Base-by-base conservation (phyloP, 768 basidiomycete genomes). In the Grammothele lineata region DNA sequence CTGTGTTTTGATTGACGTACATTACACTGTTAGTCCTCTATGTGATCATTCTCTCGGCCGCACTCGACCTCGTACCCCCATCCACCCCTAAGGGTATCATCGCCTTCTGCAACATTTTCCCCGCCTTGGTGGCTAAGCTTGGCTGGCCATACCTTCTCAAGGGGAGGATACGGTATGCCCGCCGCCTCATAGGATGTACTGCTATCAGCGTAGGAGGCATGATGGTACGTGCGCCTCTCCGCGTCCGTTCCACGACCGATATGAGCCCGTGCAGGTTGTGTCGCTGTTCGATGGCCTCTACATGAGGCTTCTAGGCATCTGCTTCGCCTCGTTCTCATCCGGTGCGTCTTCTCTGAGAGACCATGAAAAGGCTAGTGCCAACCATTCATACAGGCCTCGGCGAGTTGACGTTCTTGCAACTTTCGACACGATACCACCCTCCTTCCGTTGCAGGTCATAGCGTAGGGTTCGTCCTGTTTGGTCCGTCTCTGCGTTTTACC, bases 41-140 rank as follows among this genome's bases (percentile, higher is more conserved):
- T 67, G 95, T 99, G 30, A 87, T 98, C 51, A 96, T 98, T 51
- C 79, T 99, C 17, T 95, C 92, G 1, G 95, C 95, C 5, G 96
- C 96, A 1, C 72, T 97, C 3, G 96, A 99, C 61, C 77, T 99
- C 3, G 93, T 96, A 1, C 88, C 92, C 7, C 83, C 90, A 1
- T 78, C 85, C 2, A 95, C 92, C 0, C 94, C 95, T 0, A 95
- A 95, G 62, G 95, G 95, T 14, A 82, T 98, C 45, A 92, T 98
- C 43, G 82, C 87, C 0, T 92, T 98, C 62, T 94, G 89, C 70
- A 98, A 98, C 64, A 96, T 99, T 45, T 78, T 87, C 11, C 94
- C 95, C 0, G 81, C 91, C 0, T 68, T 98, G 2, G 62, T 84
- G 0, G 92, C 90, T 17, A 98, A 97, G 67, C 70, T 96, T 4